Conservation (phyloP, 1,139 yeast species). For the Pichiaceae sp. region DNA sequence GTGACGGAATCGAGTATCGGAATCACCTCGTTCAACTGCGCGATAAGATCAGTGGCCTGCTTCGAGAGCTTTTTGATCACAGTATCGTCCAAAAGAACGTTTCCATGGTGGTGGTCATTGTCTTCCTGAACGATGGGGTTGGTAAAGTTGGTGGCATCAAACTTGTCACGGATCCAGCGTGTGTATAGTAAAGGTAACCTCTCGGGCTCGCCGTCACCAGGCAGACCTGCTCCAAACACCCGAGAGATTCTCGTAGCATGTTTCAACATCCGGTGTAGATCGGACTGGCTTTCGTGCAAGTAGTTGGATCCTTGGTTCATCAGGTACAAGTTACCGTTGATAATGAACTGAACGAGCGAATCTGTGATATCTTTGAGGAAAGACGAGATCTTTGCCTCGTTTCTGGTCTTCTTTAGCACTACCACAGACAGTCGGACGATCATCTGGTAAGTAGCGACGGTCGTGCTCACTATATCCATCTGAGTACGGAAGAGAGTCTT, state of each 20-base stretch:
- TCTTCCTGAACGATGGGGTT: slow-evolving; percentile 48
- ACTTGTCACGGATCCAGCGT: slow-evolving; percentile 53
- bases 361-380: slow-evolving; percentile 43
- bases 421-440: slow-evolving; percentile 45
- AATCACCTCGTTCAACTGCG: slow-evolving; percentile 26
- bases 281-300: slow-evolving; percentile 28
- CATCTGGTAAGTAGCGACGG: slow-evolving; percentile 39
- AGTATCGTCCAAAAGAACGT: slow-evolving; percentile 42
- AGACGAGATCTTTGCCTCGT: slow-evolving; percentile 37
- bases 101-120: slow-evolving; percentile 16
- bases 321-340: slow-evolving; percentile 49
- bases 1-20: slow-evolving; percentile 10
- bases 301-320: slow-evolving; percentile 17
- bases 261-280: slow-evolving; percentile 28
- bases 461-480: slow-evolving; percentile 40
- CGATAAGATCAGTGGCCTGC: slow-evolving; percentile 30
- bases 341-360: slow-evolving; percentile 50
- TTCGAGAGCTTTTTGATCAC: slow-evolving; percentile 33
- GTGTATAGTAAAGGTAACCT: slow-evolving; percentile 58
- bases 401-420: slow-evolving; percentile 37
- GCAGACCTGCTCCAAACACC: slow-evolving; percentile 24
- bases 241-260: slow-evolving; percentile 21
- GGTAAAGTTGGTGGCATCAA: slow-evolving; percentile 69
- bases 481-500: slow-evolving; percentile 44
- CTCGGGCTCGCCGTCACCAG: slow-evolving; percentile 25